These are phyloP conservation scores for sweet orange (Citrus sinensis) DNA, from an alignment of 345 rosid genomes.

Conservation along the genomic window DNA sequence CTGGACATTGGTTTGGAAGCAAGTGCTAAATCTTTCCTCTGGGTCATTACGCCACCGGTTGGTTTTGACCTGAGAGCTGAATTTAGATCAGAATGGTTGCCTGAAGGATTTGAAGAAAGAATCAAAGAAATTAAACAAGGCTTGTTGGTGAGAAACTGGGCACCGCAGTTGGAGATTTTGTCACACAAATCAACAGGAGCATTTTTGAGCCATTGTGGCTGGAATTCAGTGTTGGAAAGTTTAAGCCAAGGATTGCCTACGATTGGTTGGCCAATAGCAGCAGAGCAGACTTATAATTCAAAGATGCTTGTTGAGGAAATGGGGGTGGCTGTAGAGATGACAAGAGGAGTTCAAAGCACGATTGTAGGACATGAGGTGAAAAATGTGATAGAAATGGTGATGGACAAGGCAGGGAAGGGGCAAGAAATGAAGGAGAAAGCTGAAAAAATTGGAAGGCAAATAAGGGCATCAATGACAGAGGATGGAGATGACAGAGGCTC, in stretches of 20 bases:
- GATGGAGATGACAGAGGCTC: conserved; percentile 31
- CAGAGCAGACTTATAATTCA: conserved; percentile 40
- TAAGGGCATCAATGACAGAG: conserved; percentile 23
- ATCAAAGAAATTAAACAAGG: conserved; percentile 17
- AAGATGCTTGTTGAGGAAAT: conserved; percentile 57
- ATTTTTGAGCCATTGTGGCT: conserved; percentile 53
- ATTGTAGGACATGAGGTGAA: conserved; percentile 23
- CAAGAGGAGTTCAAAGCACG: conserved; percentile 27
- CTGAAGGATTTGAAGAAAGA: conserved; percentile 41
- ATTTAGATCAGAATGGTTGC: conserved; percentile 44
- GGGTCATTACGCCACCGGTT: conserved; percentile 49
- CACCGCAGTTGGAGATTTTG: conserved; percentile 50
- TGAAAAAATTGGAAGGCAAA: conserved; percentile 19
- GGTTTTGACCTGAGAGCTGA: conserved; percentile 38
- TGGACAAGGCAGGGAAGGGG: conserved; percentile 36
- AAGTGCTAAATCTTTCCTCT: conserved; percentile 37
- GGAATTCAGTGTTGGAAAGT: conserved; percentile 59
- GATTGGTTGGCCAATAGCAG: conserved; percentile 60
- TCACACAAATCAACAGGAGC: conserved; percentile 39
- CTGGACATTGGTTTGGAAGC: conserved; percentile 43
- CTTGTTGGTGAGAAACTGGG: conserved; percentile 45
- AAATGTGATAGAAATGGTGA: conserved; percentile 31
- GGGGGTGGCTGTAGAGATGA: conserved; percentile 42
- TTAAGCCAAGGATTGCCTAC: conserved; percentile 50
- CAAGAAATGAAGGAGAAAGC: conserved; percentile 39